Evolutionary conservation across 1,284 basidiomycete genomes (phyloP).

Genomic region (Pterulicium gracile): DNA sequence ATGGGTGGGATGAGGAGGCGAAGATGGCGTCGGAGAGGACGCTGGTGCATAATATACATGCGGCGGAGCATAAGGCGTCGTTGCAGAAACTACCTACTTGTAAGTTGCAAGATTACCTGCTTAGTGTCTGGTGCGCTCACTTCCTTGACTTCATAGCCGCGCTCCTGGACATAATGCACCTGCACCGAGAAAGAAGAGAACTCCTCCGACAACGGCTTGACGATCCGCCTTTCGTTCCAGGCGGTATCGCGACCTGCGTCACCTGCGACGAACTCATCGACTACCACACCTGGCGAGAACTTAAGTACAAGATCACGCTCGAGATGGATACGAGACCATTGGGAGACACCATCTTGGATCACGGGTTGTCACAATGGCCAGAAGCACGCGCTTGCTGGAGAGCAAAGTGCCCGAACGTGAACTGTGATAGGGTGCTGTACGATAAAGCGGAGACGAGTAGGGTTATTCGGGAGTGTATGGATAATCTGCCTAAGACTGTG

Average conservation of each 20-base stretch:
- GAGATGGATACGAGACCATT: conserved; percentile 49
- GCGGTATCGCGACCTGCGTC: conserved; percentile 28
- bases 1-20: conserved; percentile 45
- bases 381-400: conserved; percentile 49
- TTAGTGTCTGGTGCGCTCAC: conserved; percentile 36
- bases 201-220: conserved; percentile 35
- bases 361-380: conserved; percentile 40
- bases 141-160: conserved; percentile 6
- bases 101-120: conserved; percentile 40
- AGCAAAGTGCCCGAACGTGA: conserved; percentile 32
- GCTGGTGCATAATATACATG: conserved; percentile 36
- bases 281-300: conserved; percentile 52
- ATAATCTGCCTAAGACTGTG: conserved; percentile 32
- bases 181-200: not conserved
- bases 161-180: conserved; percentile 9
- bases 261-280: conserved; percentile 37
- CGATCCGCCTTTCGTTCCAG: conserved; percentile 47
- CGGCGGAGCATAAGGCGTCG: conserved; percentile 28
- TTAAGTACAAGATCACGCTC: conserved; percentile 40
- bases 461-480: conserved; percentile 41
- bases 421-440: conserved; percentile 40
- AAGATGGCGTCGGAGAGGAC: conserved; percentile 38
- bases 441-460: conserved; percentile 43
- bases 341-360: conserved; percentile 41
- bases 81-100: conserved; percentile 36